Evolutionary conservation across 257 asterid genomes (phyloP), one percentile per base, ranked within the genome.

Genomic region (Solanum gandarillasii): DNA sequence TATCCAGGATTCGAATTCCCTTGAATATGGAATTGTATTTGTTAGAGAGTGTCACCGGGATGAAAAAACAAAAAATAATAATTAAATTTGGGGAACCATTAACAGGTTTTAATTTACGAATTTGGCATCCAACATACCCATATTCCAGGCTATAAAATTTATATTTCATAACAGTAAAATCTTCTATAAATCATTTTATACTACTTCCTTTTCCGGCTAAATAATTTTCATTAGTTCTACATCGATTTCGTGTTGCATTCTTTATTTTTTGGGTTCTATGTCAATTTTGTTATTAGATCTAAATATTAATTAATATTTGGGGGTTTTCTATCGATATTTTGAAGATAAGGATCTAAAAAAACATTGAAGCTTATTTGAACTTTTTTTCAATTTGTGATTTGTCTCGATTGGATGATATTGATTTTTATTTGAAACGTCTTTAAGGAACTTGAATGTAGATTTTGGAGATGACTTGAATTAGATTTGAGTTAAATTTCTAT

Each of bases 1-100:
- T 46, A 46, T 46, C 20, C 7, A 13, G 3, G 58, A 0, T 14
- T 48, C 58, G 3, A 0, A 0, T 48, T 52, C 23, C 9, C 9
- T 52, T 6, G 9, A 0, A 16, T 52, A 16, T 16, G 23, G 1
- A 18, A 0, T 0, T 1, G 0, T 52, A 1, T 52, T 52, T 52
- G 23, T 52, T 52, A 52, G 9, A 52, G 23, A 52, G 9, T 52
- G 62, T 52, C 9, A 18, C 3, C n/a, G 0, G 18, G 3, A 9
- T 18, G n/a, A 52, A 52, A 52, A 52, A 52, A 1, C 8, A 48
- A 48, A 14, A 48, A 48, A 14, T 1, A 46, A 1, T 4, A 39
- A 39, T 9, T 9, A 41, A 41, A 41, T 9, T 9, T 46, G 20
- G 20, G 55, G 20, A 46, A 46, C 55, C 55, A 46, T 12, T 46